Evolutionary conservation across 495 filamentous ascomycete genomes (phyloP).

Genomic region (Podospora anserina): DNA sequence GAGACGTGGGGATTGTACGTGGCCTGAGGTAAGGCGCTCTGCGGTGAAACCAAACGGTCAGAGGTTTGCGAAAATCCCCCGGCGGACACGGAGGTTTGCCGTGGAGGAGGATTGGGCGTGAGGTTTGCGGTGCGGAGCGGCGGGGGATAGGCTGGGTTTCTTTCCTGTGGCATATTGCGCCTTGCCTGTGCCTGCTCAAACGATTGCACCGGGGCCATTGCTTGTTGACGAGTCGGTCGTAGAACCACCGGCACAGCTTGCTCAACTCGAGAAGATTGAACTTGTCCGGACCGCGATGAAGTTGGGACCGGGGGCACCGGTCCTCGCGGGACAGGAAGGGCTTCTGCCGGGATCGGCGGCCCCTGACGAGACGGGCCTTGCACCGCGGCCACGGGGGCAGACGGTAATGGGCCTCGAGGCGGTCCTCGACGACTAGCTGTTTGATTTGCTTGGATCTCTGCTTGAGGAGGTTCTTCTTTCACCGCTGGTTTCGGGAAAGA

Average conservation of each 20-base stretch:
- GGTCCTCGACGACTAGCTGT: not conserved
- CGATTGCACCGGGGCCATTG: not conserved
- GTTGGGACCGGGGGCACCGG: conserved; percentile 7
- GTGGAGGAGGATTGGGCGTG: not conserved
- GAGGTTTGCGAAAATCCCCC: not conserved
- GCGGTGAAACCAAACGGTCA: not conserved
- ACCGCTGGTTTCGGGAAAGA: conserved; percentile 1
- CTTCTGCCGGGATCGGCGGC: not conserved
- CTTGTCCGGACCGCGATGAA: not conserved
- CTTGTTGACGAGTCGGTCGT: not conserved
- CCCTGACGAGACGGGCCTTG: not conserved
- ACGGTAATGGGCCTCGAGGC: not conserved
- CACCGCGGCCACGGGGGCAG: not conserved
- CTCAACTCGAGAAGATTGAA: not conserved
- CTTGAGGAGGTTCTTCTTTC: not conserved
- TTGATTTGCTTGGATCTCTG: conserved; percentile 1
- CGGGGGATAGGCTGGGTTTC: not conserved
- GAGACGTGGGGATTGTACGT: not conserved
- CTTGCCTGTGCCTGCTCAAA: not conserved
- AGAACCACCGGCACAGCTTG: not conserved
- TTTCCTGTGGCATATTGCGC: not conserved
- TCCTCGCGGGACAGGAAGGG: not conserved
- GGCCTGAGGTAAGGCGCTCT: not conserved
- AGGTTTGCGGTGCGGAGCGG: not conserved
- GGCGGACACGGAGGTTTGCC: not conserved